Percentiles rank a stretch among this genome's conserved stretches.
phyloP scores from a whole-genome alignment of 768 basidiomycete species.

The Pleurotus salmoneostramineus region DNA sequence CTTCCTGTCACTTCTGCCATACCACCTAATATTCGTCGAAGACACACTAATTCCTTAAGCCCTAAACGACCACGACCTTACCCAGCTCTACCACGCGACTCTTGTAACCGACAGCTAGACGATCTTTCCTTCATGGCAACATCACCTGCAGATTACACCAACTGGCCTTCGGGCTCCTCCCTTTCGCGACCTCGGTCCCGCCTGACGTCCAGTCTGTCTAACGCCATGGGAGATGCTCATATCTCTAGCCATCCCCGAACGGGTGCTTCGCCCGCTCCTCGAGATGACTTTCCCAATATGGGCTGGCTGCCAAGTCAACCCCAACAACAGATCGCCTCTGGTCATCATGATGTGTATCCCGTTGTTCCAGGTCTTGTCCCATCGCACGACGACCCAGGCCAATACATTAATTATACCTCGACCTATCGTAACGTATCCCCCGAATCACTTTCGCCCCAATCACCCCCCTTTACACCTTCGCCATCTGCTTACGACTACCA shows the following conservation, averaged over 20 bases:
- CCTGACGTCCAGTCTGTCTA: constrained; percentile 50
- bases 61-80: constrained; percentile 34
- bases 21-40: not conserved
- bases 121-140: constrained; percentile 31
- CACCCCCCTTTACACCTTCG: constrained; percentile 24
- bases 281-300: constrained; percentile 12
- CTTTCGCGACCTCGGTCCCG: constrained; percentile 30
- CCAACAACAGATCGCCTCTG: constrained; percentile 8
- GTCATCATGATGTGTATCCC: constrained; percentile 7
- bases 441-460: constrained; percentile 33
- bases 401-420: constrained; percentile 20
- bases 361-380: constrained; percentile 6
- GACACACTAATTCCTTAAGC: constrained; percentile 12
- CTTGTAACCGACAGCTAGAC: constrained; percentile 23
- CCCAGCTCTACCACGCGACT: constrained; percentile 25
- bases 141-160: constrained; percentile 24
- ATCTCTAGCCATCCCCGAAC: constrained; percentile 22
- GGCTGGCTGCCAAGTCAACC: constrained; percentile 9
- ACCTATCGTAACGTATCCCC: constrained; percentile 30
- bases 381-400: constrained; percentile 7
- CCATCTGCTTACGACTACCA: constrained; percentile 16
- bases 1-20: constrained; percentile 6
- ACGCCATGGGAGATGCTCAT: constrained; percentile 57
- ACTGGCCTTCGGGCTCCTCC: constrained; percentile 19
- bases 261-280: constrained; percentile 19